phyloP scores from a whole-genome alignment of 73 alveolate genomes.

The Tetrahymena malaccensis region DNA sequence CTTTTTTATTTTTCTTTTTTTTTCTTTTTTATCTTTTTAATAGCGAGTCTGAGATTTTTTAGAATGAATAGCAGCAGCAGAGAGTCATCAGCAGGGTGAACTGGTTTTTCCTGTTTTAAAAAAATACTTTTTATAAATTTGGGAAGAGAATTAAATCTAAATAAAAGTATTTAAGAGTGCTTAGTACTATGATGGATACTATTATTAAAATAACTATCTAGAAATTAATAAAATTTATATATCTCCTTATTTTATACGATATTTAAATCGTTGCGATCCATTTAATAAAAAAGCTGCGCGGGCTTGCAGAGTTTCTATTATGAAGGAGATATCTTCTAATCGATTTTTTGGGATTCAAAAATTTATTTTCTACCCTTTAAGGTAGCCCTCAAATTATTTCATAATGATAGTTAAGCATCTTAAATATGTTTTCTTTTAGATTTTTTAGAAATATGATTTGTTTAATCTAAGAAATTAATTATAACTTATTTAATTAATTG shows the following conservation, averaged over 20 bases:
- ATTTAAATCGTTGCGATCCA: background rate
- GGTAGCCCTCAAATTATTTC: background rate
- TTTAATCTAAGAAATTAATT: background rate
- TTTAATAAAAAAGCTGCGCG: background rate
- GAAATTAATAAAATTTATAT: background rate
- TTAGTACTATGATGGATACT: background rate
- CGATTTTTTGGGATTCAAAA: background rate
- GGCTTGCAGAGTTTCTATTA: background rate
- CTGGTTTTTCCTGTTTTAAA: background rate
- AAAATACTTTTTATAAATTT: background rate
- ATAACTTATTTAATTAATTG: background rate
- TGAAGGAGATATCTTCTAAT: background rate
- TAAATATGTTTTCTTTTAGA: background rate
- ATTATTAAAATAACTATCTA: background rate
- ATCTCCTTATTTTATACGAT: background rate
- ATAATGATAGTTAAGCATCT: background rate
- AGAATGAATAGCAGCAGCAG: background rate
- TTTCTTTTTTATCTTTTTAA: background rate
- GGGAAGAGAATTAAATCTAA: background rate
- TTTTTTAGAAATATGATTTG: background rate
- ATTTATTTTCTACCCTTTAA: background rate
- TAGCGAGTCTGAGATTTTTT: background rate
- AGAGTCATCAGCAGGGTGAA: background rate
- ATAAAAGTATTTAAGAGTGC: background rate
- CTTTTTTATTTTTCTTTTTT: background rate